Evolutionary conservation across 495 filamentous ascomycete species (phyloP), one percentile per base, ranked within the genome.

Genomic region (Penicillium argentinense): DNA sequence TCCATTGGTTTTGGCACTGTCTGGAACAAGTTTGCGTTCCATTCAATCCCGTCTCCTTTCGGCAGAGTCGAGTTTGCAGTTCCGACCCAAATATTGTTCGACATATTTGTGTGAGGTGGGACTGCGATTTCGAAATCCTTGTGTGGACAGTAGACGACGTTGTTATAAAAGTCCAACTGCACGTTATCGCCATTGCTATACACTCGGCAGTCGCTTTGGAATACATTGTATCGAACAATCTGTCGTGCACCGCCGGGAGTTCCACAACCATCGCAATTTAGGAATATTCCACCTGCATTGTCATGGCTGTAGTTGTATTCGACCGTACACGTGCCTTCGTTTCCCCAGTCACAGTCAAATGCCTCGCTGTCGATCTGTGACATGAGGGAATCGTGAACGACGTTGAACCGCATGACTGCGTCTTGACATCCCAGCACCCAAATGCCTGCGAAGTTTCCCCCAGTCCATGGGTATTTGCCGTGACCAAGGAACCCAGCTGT

Each of bases 301-400:
- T 50, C 47, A 19, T 50, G 47, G 23, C 47, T 50, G 32, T 50
- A 50, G 13, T 50, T 50, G 28, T 50, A 50, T 14, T 50, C 47
- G 22, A 50, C 47, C 4, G 47, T 50, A 26, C 47, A 50, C 6
- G 47, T 50, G 4, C 47, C 47, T 5, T 42, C 39, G 9, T 43
- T 43, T 2, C 47, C 47, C 39, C 39, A 43, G 21, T 50, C 47
- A 22, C 47, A 50, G 22, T 50, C 47, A 19, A 50, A 50, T 28
- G 47, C 47, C 30, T 50, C 47, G 11, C 47, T 50, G 24, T 50
- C 47, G 26, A 49, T 14, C 18, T 49, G 38, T 9, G 46, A 49
- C 46, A 49, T 49, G 38, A 49, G 28, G 0, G 38, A 49, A 9
- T 42, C 38, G 18, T 49, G 38, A 5, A 49, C 46, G 13, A 49